Conservation (phyloP, 768 basidiomycete genomes). For the Roridomyces roridus region DNA sequence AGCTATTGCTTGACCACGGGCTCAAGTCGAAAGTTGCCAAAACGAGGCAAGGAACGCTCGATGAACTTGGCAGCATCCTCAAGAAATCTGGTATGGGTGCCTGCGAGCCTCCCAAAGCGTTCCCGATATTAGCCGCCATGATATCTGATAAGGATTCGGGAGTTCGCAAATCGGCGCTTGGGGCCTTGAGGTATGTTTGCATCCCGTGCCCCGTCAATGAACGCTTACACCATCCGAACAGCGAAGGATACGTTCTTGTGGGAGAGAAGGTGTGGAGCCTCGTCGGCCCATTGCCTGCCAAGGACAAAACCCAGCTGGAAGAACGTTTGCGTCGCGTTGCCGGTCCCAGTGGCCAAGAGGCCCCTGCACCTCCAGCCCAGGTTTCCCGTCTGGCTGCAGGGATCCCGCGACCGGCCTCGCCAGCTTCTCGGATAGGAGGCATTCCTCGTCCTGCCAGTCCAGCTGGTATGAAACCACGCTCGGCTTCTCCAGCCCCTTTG, state of each 20-base stretch:
- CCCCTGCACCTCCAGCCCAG: conserved; percentile 50
- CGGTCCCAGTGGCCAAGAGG: conserved; percentile 60
- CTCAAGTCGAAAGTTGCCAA: conserved; percentile 90
- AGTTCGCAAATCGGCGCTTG: conserved; percentile 87
- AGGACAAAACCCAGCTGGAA: conserved; percentile 92
- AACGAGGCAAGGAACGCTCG: conserved; percentile 85
- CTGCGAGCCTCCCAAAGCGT: conserved; percentile 82
- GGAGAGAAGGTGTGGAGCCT: conserved; percentile 88
- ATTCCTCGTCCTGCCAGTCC: conserved; percentile 58
- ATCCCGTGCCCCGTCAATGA: conserved; percentile 4
- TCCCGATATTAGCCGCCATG: conserved; percentile 77
- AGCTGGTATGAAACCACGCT: conserved; percentile 33
- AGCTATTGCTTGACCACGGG: conserved; percentile 86
- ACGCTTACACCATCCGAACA: conserved; percentile 36
- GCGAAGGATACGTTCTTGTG: conserved; percentile 81
- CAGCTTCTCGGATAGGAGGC: conserved; percentile 49
- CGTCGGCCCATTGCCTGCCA: conserved; percentile 76
- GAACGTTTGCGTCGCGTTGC: conserved; percentile 86
- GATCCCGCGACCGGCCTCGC: conserved; percentile 57
- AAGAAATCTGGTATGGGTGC: conserved; percentile 84
- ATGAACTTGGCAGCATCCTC: conserved; percentile 79
- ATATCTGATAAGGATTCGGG: conserved; percentile 90
- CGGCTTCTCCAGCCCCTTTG: conserved; percentile 49
- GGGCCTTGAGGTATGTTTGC: conserved; percentile 72
- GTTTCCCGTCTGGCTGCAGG: conserved; percentile 59